These are phyloP conservation scores for Verticillium albo-atrum DNA, from an alignment of 2,329 filamentous ascomycete species.

Conservation along the genomic window DNA sequence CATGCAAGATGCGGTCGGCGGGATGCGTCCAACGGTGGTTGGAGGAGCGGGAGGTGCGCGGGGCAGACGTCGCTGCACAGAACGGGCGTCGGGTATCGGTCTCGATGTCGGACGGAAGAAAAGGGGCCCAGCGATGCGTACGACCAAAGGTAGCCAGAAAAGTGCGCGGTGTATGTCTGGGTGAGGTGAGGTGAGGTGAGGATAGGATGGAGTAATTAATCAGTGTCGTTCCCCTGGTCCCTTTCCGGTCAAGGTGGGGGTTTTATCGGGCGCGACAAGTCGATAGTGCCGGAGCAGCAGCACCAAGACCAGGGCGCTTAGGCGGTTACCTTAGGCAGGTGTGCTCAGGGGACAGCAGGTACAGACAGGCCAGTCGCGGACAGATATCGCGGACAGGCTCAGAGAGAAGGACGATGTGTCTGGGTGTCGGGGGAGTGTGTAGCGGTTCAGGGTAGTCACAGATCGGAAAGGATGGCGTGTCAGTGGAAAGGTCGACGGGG, in stretches of 20 bases:
- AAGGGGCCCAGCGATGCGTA: background rate
- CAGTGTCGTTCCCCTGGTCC: slow-evolving; percentile 1
- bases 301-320: background rate
- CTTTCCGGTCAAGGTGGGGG: slow-evolving; percentile 1
- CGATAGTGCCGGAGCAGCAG: slow-evolving; percentile 2
- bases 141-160: background rate
- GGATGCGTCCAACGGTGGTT: background rate
- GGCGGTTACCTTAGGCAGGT: background rate
- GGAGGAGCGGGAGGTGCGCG: background rate
- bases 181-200: background rate
- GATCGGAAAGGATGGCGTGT: background rate
- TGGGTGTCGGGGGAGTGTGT: background rate
- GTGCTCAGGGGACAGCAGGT: background rate
- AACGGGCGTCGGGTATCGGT: background rate
- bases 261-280: slow-evolving; percentile 4
- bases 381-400: background rate
- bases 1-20: background rate
- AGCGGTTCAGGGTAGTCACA: background rate
- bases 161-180: background rate
- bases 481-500: background rate
- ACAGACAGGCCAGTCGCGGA: background rate
- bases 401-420: background rate
- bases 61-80: background rate
- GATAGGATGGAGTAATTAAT: background rate
- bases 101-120: background rate